phyloP scores from a whole-genome alignment of 2,329 filamentous ascomycete species.

The Curvularia eragrostidis region DNA sequence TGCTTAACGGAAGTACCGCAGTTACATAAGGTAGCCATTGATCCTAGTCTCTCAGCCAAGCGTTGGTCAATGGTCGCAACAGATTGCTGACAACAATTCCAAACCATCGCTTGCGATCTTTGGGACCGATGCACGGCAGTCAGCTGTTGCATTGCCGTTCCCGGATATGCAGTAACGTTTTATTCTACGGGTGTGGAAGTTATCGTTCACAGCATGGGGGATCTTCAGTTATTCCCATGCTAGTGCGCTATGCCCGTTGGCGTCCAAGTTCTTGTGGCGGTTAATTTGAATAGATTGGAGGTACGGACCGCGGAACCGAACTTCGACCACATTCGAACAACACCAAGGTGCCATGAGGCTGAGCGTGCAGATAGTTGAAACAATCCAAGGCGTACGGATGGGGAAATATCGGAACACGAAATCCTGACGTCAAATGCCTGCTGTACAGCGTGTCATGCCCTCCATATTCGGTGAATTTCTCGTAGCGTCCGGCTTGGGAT shows the following conservation, averaged over 20 bases:
- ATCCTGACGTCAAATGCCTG: neutral
- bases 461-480: neutral
- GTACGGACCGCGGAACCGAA: slow-evolving; percentile 23
- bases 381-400: slow-evolving; percentile 3
- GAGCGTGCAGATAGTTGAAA: slow-evolving; percentile 5
- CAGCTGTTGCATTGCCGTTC: slow-evolving; percentile 3
- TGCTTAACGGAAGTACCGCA: neutral
- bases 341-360: slow-evolving; percentile 3
- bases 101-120: neutral
- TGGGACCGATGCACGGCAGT: slow-evolving; percentile 4
- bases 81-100: neutral
- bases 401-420: neutral
- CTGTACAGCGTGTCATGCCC: neutral
- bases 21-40: neutral
- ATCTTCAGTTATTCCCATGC: slow-evolving; percentile 5
- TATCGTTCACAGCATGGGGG: slow-evolving; percentile 2
- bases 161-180: slow-evolving; percentile 11
- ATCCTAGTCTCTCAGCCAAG: neutral
- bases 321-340: slow-evolving; percentile 5
- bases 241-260: slow-evolving; percentile 9
- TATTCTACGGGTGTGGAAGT: slow-evolving; percentile 1
- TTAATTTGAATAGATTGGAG: slow-evolving; percentile 22
- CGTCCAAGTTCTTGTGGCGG: slow-evolving; percentile 5
- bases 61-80: neutral
- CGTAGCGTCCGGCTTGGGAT: neutral